These are phyloP conservation scores for Russula foetens DNA, from an alignment of 768 basidiomycete genomes.

Conservation along the genomic window DNA sequence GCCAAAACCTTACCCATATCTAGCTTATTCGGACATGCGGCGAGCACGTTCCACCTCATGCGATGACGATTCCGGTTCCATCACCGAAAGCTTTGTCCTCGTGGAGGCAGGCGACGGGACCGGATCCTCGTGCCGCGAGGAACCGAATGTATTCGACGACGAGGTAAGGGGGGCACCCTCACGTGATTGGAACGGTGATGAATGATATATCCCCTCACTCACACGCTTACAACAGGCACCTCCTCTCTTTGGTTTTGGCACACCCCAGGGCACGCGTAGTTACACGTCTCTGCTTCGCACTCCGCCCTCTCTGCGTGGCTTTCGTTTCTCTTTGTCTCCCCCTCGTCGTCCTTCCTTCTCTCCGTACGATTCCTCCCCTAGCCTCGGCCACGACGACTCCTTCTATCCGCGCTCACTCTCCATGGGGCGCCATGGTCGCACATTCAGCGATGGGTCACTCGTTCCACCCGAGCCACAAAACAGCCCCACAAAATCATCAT, in stretches of 20 bases:
- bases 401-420: slow-evolving; percentile 9
- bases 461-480: background rate
- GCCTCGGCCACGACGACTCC: slow-evolving; percentile 21
- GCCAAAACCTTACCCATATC: slow-evolving; percentile 32
- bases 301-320: slow-evolving; percentile 33
- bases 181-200: slow-evolving; percentile 10
- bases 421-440: slow-evolving; percentile 29
- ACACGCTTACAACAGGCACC: slow-evolving; percentile 10
- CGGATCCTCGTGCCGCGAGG: slow-evolving; percentile 3
- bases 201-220: slow-evolving; percentile 8
- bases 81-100: slow-evolving; percentile 35
- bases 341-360: slow-evolving; percentile 34
- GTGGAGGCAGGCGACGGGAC: slow-evolving; percentile 29
- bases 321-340: slow-evolving; percentile 36
- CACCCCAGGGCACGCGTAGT: slow-evolving; percentile 27
- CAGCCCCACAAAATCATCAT: background rate
- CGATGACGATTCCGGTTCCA: slow-evolving; percentile 28
- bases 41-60: slow-evolving; percentile 24
- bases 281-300: slow-evolving; percentile 31
- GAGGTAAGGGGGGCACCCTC: slow-evolving; percentile 1
- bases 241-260: slow-evolving; percentile 19
- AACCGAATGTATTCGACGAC: slow-evolving; percentile 4
- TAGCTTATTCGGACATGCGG: slow-evolving; percentile 33
- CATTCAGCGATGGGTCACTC: slow-evolving; percentile 26
- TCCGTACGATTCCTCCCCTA: slow-evolving; percentile 29